These are phyloP conservation scores for Mycena albidolilacea DNA, from an alignment of 768 basidiomycete genomes.

Conservation along the genomic window DNA sequence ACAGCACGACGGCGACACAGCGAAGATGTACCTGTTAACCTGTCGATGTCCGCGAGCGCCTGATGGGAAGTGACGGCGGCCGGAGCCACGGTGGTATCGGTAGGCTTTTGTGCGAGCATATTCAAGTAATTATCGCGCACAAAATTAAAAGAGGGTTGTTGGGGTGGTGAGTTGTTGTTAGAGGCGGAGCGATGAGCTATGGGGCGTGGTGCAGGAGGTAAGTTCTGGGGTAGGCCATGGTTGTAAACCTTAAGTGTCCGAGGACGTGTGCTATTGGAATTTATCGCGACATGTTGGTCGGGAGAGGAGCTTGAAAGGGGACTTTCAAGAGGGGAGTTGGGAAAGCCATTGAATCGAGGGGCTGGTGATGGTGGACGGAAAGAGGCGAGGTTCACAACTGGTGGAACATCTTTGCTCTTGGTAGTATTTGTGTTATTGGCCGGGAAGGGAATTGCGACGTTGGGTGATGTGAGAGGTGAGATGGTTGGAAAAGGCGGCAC, in stretches of 20 bases:
- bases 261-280: constrained; percentile 18
- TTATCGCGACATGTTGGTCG: constrained; percentile 60
- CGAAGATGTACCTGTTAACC: constrained; percentile 26
- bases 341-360: constrained; percentile 38
- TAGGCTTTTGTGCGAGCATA: constrained; percentile 58
- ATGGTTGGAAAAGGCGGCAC: constrained; percentile 32
- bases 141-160: constrained; percentile 43
- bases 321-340: constrained; percentile 53
- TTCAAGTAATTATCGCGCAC: constrained; percentile 64
- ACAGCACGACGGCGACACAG: constrained; percentile 14
- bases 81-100: constrained; percentile 33
- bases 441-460: constrained; percentile 37
- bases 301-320: constrained; percentile 45
- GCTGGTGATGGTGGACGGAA: constrained; percentile 39
- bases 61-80: constrained; percentile 21
- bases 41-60: constrained; percentile 10
- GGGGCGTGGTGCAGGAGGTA: constrained; percentile 64
- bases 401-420: constrained; percentile 34
- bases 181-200: constrained; percentile 52
- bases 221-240: constrained; percentile 67
- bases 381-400: constrained; percentile 29
- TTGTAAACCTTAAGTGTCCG: constrained; percentile 48
- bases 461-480: constrained; percentile 3
- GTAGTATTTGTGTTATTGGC: constrained; percentile 22
- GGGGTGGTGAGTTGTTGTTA: constrained; percentile 40